phyloP scores from a whole-genome alignment of 2,329 filamentous ascomycete species.

The Graphilbum fragrans region DNA sequence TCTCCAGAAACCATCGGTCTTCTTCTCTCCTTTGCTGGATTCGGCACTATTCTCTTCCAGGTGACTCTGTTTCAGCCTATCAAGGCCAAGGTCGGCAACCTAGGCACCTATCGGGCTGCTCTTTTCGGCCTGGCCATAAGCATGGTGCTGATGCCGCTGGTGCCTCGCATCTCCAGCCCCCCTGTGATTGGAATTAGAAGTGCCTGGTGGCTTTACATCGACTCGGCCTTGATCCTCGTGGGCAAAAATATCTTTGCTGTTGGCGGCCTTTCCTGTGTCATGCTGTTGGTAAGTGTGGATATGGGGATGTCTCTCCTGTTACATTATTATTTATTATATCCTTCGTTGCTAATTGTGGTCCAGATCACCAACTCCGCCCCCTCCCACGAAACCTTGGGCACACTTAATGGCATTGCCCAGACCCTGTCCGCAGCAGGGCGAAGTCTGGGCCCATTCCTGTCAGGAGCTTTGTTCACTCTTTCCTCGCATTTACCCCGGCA shows the following conservation, averaged over 20 bases:
- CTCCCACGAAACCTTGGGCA: constrained; percentile 73
- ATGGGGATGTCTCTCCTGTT: too few species aligned
- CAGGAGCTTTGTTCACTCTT: constrained; percentile 74
- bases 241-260: constrained; percentile 87
- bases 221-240: constrained; percentile 70
- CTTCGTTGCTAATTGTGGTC: neutral
- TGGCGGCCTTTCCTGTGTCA: constrained; percentile 77
- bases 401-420: constrained; percentile 86
- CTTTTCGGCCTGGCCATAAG: constrained; percentile 70
- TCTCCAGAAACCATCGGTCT: constrained; percentile 73
- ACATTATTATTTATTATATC: neutral
- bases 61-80: constrained; percentile 71
- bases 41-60: constrained; percentile 83
- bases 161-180: constrained; percentile 59
- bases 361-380: constrained; percentile 91
- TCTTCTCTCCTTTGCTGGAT: constrained; percentile 70
- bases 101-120: constrained; percentile 68
- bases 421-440: constrained; percentile 85
- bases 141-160: constrained; percentile 80
- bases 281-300: constrained; percentile 53
- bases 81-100: constrained; percentile 70
- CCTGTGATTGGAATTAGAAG: constrained; percentile 46
- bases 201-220: constrained; percentile 61
- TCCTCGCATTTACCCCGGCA: constrained; percentile 62
- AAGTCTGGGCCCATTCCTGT: constrained; percentile 78